Percentiles rank a stretch among this genome's conserved stretches.
Evolutionary conservation across 768 basidiomycete genomes (phyloP).

Genomic region (Rhodotorula toruloides): DNA sequence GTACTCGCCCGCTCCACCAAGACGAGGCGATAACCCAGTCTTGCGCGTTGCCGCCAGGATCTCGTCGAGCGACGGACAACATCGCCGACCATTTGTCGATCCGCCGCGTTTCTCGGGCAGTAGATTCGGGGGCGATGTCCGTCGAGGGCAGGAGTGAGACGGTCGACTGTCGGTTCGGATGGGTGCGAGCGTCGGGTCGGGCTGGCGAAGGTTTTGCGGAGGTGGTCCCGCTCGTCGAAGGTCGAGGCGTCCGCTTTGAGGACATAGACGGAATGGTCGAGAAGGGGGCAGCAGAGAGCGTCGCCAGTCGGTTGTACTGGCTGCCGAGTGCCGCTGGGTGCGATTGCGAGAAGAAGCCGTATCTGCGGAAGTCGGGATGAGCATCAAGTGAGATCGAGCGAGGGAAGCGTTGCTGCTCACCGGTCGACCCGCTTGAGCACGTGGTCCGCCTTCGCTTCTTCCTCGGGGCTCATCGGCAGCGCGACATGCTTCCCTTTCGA

Average conservation of each 20-base stretch:
- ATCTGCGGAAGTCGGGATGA: slow-evolving; percentile 52
- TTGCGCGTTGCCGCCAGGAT: slow-evolving; percentile 74
- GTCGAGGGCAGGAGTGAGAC: slow-evolving; percentile 46
- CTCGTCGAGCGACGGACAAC: slow-evolving; percentile 60
- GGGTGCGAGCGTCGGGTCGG: slow-evolving; percentile 20
- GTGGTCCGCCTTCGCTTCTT: slow-evolving; percentile 67
- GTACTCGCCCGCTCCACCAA: slow-evolving; percentile 18
- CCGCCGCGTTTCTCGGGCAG: slow-evolving; percentile 63
- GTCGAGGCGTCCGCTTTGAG: slow-evolving; percentile 39
- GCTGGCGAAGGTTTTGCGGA: slow-evolving; percentile 42
- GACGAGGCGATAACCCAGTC: slow-evolving; percentile 56
- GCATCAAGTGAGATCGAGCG: neutral
- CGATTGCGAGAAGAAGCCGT: slow-evolving; percentile 78
- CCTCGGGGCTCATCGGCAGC: slow-evolving; percentile 53
- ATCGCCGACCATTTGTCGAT: slow-evolving; percentile 92
- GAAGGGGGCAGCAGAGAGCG: slow-evolving; percentile 59
- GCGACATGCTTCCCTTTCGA: slow-evolving; percentile 45
- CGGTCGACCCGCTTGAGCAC: slow-evolving; percentile 68
- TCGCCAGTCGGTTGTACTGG: slow-evolving; percentile 71
- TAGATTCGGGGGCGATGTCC: slow-evolving; percentile 45
- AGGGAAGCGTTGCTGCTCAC: slow-evolving; percentile 1
- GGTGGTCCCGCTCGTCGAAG: slow-evolving; percentile 47
- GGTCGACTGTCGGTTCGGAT: slow-evolving; percentile 31
- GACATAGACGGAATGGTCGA: slow-evolving; percentile 58
- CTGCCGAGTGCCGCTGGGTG: slow-evolving; percentile 49